These are phyloP conservation scores for Nitzschia sp. DNA, from an alignment of 108 stramenopile species.

Conservation along the genomic window DNA sequence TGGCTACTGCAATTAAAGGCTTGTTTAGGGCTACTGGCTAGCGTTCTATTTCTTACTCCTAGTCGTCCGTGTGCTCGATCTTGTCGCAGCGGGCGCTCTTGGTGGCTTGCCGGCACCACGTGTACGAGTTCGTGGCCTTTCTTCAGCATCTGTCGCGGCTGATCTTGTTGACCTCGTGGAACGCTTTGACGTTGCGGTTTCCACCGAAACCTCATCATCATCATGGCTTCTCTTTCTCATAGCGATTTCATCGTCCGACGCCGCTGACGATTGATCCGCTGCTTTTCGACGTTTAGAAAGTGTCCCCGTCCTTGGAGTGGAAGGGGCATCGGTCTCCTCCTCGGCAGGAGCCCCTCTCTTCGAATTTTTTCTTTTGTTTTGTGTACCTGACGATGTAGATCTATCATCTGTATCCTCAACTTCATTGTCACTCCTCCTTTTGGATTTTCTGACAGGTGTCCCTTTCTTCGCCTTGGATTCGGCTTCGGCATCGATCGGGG, in stretches of 20 bases:
- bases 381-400: neutral
- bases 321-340: neutral
- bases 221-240: neutral
- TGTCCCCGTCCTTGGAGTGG: neutral
- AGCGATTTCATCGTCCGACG: neutral
- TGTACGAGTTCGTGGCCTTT: neutral
- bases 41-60: neutral
- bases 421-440: neutral
- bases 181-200: neutral
- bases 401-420: neutral
- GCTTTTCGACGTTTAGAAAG: neutral
- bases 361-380: neutral
- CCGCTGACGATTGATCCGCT: neutral
- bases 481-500: neutral
- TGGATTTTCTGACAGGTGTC: neutral
- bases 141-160: neutral
- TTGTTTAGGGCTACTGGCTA: neutral
- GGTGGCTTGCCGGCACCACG: constrained; percentile 4
- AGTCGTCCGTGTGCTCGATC: constrained; percentile 1
- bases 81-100: neutral
- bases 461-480: neutral
- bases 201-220: constrained; percentile 15
- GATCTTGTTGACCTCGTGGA: neutral
- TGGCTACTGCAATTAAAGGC: too few species aligned
- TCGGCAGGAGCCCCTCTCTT: neutral